Conservation (phyloP, 495 filamentous ascomycete species). For the Penicillium goetzii region DNA sequence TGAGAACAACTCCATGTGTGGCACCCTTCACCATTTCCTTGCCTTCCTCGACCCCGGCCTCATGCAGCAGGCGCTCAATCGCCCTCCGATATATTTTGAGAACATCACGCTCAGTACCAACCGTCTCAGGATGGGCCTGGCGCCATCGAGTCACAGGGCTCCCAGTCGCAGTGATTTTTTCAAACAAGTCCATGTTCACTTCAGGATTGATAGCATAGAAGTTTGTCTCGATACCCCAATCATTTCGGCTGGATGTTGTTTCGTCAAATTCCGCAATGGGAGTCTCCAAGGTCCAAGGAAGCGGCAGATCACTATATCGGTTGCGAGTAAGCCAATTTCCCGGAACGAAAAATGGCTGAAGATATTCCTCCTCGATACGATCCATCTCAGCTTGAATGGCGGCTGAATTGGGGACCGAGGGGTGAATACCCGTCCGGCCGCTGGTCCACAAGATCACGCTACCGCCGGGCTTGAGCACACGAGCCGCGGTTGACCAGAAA, state of each 20-base stretch:
- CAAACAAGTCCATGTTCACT: constrained; percentile 35
- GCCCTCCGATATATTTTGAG: constrained; percentile 25
- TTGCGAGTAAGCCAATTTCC: constrained; percentile 43
- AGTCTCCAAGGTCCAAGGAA: constrained; percentile 53
- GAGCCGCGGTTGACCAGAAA: constrained; percentile 57
- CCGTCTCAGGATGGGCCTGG: constrained; percentile 45
- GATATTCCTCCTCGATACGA: constrained; percentile 31
- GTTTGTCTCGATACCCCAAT: constrained; percentile 38
- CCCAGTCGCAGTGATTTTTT: constrained; percentile 39
- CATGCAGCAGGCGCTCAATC: constrained; percentile 28
- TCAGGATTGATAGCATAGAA: constrained; percentile 21
- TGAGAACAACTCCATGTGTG: constrained; percentile 13
- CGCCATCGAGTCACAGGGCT: constrained; percentile 56
- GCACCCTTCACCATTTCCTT: constrained; percentile 19
- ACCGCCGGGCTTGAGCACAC: constrained; percentile 56
- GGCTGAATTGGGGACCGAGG: constrained; percentile 36
- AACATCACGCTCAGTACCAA: constrained; percentile 34
- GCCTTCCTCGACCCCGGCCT: constrained; percentile 27
- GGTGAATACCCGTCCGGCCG: constrained; percentile 30
- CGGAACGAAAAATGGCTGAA: constrained; percentile 38
- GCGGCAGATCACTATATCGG: constrained; percentile 46
- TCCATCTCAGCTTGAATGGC: constrained; percentile 38
- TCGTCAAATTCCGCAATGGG: constrained; percentile 46
- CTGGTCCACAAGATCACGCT: constrained; percentile 59
- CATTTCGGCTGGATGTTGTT: constrained; percentile 40